Base-by-base conservation (phyloP, 345 rosid genomes). In the Bruguiera gymnorhiza region DNA sequence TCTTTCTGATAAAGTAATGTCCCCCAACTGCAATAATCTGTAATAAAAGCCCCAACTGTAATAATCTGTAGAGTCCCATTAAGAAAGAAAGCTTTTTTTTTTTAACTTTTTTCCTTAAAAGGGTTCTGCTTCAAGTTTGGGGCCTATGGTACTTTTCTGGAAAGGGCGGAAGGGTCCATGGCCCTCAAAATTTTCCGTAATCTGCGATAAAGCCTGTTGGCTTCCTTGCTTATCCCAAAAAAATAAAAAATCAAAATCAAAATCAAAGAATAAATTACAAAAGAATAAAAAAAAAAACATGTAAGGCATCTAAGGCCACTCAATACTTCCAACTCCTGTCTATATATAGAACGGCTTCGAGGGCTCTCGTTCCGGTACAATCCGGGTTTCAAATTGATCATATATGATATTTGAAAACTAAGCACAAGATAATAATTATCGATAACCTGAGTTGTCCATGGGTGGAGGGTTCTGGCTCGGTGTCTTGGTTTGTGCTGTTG, bases 401-500 rank as follows among this genome's bases (percentile, higher is more conserved):
- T 13, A 51, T 34, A 51, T 23, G 8, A 21, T 18, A 19, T 50
- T 30, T 30, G 31, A 24, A 50, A 26, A 67, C 30, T 34, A 36
- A 36, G 57, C 19, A 24, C 7, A 6, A 9, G 6, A 54, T 37
- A 9, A 55, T 32, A 67, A 30, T 24, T 23, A 24, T 9, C 11
- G 60, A 1, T 3, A 4, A 21, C 3, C 61, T 70, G 8, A 34
- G 37, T 46, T 51, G 39, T 63, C 43, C 55, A 82, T 82, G 83
- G 81, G 73, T 16, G 76, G 37, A 65, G 74, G 65, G 20, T 67
- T 69, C 51, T 82, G 85, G 85, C 9, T 73, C 15, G 62, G 60
- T 58, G 51, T 77, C 60, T 62, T 65, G 36, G 80, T 76, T 64
- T 43, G 72, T 31, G 18, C 63, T 39, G 19, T 73, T 71, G 59